Evolutionary conservation across 1,139 yeast species (phyloP).

Genomic region (Candida tropicalis): DNA sequence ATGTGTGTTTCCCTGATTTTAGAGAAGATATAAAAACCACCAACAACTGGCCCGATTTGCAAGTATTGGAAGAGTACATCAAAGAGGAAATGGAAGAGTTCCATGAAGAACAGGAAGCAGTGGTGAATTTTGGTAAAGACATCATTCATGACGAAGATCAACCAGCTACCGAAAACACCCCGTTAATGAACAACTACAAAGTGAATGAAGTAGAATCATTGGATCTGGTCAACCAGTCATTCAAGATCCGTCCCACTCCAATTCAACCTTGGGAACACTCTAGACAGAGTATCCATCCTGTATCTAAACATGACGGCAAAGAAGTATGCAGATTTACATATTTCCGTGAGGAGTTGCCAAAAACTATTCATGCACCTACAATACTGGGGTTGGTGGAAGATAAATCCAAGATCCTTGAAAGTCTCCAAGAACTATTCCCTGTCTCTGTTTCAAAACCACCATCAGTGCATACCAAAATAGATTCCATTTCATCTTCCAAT

Average conservation of each 20-base stretch:
- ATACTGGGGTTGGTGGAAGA: constrained; percentile 69
- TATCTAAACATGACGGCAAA: constrained; percentile 26
- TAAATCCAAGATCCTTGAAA: constrained; percentile 8
- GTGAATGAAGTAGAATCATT: constrained; percentile 68
- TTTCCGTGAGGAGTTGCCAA: constrained; percentile 84
- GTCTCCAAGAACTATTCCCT: constrained; percentile 30
- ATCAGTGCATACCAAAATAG: constrained; percentile 12
- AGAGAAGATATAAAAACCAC: constrained; percentile 28
- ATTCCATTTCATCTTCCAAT: constrained; percentile 8
- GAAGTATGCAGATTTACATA: constrained; percentile 72
- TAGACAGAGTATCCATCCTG: constrained; percentile 33
- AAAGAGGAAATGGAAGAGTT: constrained; percentile 53
- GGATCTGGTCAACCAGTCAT: constrained; percentile 42
- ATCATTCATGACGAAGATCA: constrained; percentile 18
- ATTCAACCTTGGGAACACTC: constrained; percentile 75
- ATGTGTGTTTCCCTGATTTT: constrained; percentile 78
- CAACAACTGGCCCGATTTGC: constrained; percentile 77
- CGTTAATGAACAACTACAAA: constrained; percentile 39
- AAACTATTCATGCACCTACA: constrained; percentile 88
- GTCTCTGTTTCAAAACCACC: constrained; percentile 24
- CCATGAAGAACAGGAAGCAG: constrained; percentile 15
- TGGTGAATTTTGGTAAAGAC: constrained; percentile 30
- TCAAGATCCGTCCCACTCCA: constrained; percentile 71
- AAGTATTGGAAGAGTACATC: constrained; percentile 74
- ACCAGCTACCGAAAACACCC: constrained; percentile 24